Base-by-base conservation (phyloP, 2,329 filamentous ascomycete species). In the Aspergillus novoparasiticus region DNA sequence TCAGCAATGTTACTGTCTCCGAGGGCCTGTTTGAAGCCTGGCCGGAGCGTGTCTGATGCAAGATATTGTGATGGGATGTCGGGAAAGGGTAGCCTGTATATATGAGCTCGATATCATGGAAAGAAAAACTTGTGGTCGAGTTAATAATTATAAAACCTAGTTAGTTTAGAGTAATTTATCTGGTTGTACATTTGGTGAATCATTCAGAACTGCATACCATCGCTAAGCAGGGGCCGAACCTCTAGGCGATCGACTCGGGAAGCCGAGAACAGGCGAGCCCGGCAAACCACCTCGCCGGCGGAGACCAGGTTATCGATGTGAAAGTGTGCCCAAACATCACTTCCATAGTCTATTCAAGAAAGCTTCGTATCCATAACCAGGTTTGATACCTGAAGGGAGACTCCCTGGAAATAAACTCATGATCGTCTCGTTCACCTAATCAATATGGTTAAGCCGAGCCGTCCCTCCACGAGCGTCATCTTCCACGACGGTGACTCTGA, bases 11-110 rank as follows among this genome's bases (percentile, higher is more conserved):
- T 2, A 55, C 48, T 0, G 60, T 69, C 4, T 62, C 64, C 4
- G 68, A 69, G 39, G 66, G 68, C n/a, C 41, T 69, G 34, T 69
- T 66, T 21, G 59, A 69, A n/a, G 68, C 68, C 19, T 69, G 66
- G 66, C 64, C 67, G 48, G 55, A 69, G 58, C 48, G 58, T 21
- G 32, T 21, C 1, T 55, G 39, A 41, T n/a, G 39, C 19, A 41
- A 19, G 39, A n/a, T 41, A 41, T 4, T 41, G 39, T 6, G 39
- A 41, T 41, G 8, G 5, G 34, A 36, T 36, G 34, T 6, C 2
- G 28, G 23, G 46, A n/a, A 11, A 32, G 48, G 48, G 0, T 32
- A 12, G 28, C 19, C 21, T 32, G 28, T 51, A 30, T 51, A 32
- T 32, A n/a, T 51, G 9, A n/a, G 6, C 23, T 34, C 3, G 28